Conservation (phyloP, 2,329 filamentous ascomycete genomes). For the Meredithiella fracta region DNA sequence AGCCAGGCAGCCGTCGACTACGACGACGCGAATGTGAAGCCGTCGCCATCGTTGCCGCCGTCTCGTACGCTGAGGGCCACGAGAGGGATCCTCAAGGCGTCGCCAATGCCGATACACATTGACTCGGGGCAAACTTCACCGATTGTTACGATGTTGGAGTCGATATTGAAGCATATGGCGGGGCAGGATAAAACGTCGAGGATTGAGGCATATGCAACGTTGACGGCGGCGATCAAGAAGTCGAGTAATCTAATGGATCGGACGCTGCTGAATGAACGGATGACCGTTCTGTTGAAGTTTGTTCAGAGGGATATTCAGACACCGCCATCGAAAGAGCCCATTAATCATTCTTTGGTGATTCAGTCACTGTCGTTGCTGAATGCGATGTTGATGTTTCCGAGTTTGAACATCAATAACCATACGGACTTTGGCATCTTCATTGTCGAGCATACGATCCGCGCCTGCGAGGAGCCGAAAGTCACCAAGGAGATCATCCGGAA, state of each 20-base stretch:
- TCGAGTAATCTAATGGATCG: slow-evolving; percentile 70
- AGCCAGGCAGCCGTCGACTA: slow-evolving; percentile 38
- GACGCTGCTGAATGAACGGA: slow-evolving; percentile 56
- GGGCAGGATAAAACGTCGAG: slow-evolving; percentile 54
- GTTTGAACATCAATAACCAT: slow-evolving; percentile 53
- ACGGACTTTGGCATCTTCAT: slow-evolving; percentile 68
- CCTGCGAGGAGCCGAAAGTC: slow-evolving; percentile 48
- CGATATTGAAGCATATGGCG: slow-evolving; percentile 64
- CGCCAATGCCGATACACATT: slow-evolving; percentile 31
- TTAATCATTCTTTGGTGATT: slow-evolving; percentile 54
- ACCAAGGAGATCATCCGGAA: slow-evolving; percentile 67
- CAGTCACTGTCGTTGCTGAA: slow-evolving; percentile 65
- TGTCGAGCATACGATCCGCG: slow-evolving; percentile 62
- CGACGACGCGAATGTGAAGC: slow-evolving; percentile 21
- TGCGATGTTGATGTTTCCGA: slow-evolving; percentile 58
- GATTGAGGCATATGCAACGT: slow-evolving; percentile 71
- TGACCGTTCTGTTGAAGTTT: slow-evolving; percentile 62
- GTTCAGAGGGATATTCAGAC: slow-evolving; percentile 65
- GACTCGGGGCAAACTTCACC: slow-evolving; percentile 20
- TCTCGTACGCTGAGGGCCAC: slow-evolving; percentile 18
- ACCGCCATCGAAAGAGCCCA: slow-evolving; percentile 36
- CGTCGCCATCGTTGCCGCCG: slow-evolving; percentile 12
- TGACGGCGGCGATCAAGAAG: slow-evolving; percentile 58
- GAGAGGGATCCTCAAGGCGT: slow-evolving; percentile 65
- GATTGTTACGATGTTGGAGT: slow-evolving; percentile 67